Base-by-base conservation (phyloP, 805 yeast genomes). In the Wickerhamiella alocasiicola region DNA sequence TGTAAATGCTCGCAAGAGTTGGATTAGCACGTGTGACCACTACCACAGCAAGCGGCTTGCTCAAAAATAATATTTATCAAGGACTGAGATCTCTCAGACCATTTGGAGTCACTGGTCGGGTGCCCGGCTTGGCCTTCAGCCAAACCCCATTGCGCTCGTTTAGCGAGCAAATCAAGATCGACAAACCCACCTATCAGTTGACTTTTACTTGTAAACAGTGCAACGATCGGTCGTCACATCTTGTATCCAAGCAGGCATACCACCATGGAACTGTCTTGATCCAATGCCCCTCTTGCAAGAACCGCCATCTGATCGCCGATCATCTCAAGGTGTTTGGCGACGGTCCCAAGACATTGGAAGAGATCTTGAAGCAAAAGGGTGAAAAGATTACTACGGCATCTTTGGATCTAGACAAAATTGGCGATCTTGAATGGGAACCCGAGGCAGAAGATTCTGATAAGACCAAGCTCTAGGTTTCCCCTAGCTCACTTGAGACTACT, bases 121-220 rank as follows among this genome's bases (percentile, higher is more conserved):
- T n/a, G n/a, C n/a, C n/a, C n/a, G n/a, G n/a, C n/a, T n/a, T n/a
- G n/a, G n/a, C n/a, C n/a, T n/a, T n/a, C n/a, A n/a, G n/a, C n/a
- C n/a, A n/a, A n/a, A n/a, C n/a, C n/a, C n/a, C n/a, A n/a, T n/a
- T n/a, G n/a, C n/a, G n/a, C n/a, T n/a, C n/a, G n/a, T n/a, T n/a
- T n/a, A n/a, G n/a, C n/a, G 26, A 23, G 7, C 26, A 23, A 23
- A 33, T 73, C 45, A 75, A 79, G 51, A 69, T 72, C 16, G 91
- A 81, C 40, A 74, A 78, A 46, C 94, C 94, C 2, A 74, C 78
- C 57, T 65, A 82, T 47, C 79, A 84, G 79, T 70, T 88, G 17
- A 88, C 94, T 0, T 87, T 88, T 62, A 88, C 95, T 0, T 88
- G 97, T 62, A 88, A 85, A 56, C 74, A 75, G 49, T 88, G 97